phyloP scores from a whole-genome alignment of 2,329 filamentous ascomycete species.

The Fusarium sp. region DNA sequence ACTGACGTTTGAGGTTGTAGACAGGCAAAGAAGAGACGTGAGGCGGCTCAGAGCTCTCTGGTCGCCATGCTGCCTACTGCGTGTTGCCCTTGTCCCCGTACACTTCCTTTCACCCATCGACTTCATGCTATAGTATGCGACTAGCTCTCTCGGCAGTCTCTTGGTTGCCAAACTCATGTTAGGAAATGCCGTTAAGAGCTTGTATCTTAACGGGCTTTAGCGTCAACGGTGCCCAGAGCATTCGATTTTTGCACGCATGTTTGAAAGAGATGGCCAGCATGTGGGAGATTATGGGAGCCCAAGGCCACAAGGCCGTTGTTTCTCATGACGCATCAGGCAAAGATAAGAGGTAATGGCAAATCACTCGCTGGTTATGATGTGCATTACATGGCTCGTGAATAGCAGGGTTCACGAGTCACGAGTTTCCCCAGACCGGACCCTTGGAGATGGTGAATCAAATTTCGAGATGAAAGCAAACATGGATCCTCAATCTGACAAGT shows the following conservation, averaged over 20 bases:
- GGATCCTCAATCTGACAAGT: constrained; percentile 36
- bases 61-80: constrained; percentile 88
- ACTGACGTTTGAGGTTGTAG: too few relatives aligned
- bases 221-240: constrained; percentile 16
- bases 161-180: constrained; percentile 67
- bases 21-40: too few relatives aligned
- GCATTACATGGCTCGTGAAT: constrained; percentile 27
- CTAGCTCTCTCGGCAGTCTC: constrained; percentile 78
- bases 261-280: constrained; percentile 36
- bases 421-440: constrained; percentile 40
- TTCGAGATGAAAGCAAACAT: constrained; percentile 22
- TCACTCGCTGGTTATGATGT: constrained; percentile 17
- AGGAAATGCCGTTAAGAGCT: constrained; percentile 40
- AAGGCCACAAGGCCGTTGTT: not conserved
- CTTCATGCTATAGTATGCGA: constrained; percentile 73
- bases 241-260: too few relatives aligned
- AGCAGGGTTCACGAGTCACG: constrained; percentile 17
- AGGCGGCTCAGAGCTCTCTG: constrained; percentile 62
- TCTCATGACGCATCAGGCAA: not conserved
- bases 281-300: constrained; percentile 17
- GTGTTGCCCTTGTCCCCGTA: constrained; percentile 59
- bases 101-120: not conserved
- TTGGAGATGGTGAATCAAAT: constrained; percentile 34
- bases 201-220: constrained; percentile 31
- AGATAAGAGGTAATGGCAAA: constrained; percentile 9